Evolutionary conservation across 176 grass and related monocot species (phyloP).

Genomic region (Saccharum officinarum): DNA sequence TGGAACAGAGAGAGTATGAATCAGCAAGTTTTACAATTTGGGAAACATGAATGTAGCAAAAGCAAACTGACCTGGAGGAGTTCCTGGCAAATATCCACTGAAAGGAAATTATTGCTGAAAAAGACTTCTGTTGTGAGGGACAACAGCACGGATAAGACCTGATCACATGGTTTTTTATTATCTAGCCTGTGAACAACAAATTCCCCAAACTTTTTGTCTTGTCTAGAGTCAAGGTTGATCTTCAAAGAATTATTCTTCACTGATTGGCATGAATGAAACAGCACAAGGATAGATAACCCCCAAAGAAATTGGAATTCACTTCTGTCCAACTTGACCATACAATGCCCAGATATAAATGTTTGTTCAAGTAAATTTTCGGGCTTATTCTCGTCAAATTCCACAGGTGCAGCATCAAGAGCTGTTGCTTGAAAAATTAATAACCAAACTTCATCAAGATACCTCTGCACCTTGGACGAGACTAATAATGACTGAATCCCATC

Average conservation of each 20-base stretch:
- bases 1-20: not conserved
- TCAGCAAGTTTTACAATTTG: slow-evolving; percentile 14
- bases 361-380: slow-evolving; percentile 42
- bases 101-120: slow-evolving; percentile 69
- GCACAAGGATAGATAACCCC: slow-evolving; percentile 70
- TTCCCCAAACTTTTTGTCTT: slow-evolving; percentile 39
- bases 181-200: slow-evolving; percentile 47
- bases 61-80: slow-evolving; percentile 76
- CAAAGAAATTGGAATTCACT: slow-evolving; percentile 85
- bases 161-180: slow-evolving; percentile 60
- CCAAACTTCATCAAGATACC: slow-evolving; percentile 86
- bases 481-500: slow-evolving; percentile 90
- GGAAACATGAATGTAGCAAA: slow-evolving; percentile 1
- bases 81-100: slow-evolving; percentile 64
- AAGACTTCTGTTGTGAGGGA: slow-evolving; percentile 77
- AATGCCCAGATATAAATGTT: slow-evolving; percentile 71
- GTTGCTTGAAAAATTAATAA: slow-evolving; percentile 82
- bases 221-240: slow-evolving; percentile 34
- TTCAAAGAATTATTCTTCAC: slow-evolving; percentile 39
- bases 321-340: slow-evolving; percentile 75
- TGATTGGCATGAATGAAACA: slow-evolving; percentile 58
- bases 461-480: slow-evolving; percentile 82
- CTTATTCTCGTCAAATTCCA: slow-evolving; percentile 50
- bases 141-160: slow-evolving; percentile 52
- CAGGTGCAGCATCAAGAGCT: slow-evolving; percentile 69